Evolutionary conservation across 345 rosid genomes (phyloP).

Genomic region (Brassica cretica): DNA sequence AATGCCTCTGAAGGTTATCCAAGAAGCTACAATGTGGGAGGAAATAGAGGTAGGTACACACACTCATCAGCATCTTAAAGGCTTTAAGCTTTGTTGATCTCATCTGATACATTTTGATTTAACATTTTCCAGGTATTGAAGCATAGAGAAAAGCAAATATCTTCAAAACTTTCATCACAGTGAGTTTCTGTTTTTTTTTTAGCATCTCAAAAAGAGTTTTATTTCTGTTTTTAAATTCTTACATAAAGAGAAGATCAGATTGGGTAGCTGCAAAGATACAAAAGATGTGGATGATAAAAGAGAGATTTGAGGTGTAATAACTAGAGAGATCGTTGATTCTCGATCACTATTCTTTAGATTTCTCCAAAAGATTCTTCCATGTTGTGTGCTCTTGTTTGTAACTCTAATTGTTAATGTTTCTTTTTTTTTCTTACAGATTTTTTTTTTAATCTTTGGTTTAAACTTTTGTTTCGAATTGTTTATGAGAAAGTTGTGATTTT

Average conservation of each 20-base stretch:
- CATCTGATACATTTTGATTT: not conserved
- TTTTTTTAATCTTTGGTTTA: conserved; percentile 5
- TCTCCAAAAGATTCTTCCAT: conserved; percentile 13
- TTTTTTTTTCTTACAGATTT: conserved; percentile 15
- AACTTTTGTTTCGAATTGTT: conserved; percentile 27
- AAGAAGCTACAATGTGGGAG: conserved; percentile 54
- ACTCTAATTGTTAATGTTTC: conserved; percentile 32
- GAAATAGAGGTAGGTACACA: not conserved
- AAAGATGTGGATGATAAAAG: conserved; percentile 22
- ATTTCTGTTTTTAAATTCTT: not conserved
- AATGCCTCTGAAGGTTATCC: conserved; percentile 63
- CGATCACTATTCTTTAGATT: conserved; percentile 39
- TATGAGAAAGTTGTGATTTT: conserved; percentile 27
- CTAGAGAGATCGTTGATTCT: conserved; percentile 40
- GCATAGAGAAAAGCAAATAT: conserved; percentile 19
- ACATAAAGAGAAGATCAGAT: conserved; percentile 37
- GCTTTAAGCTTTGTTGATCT: not conserved
- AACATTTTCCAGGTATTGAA: conserved; percentile 36
- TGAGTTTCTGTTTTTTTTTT: not conserved
- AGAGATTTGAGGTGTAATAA: conserved; percentile 34
- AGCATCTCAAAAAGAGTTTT: not conserved
- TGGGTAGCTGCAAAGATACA: conserved; percentile 39
- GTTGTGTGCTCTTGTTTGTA: conserved; percentile 44
- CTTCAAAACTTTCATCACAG: not conserved
- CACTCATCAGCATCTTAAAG: not conserved